phyloP scores from a whole-genome alignment of 2,329 filamentous ascomycete genomes.

The Herpotrichia juniperi region DNA sequence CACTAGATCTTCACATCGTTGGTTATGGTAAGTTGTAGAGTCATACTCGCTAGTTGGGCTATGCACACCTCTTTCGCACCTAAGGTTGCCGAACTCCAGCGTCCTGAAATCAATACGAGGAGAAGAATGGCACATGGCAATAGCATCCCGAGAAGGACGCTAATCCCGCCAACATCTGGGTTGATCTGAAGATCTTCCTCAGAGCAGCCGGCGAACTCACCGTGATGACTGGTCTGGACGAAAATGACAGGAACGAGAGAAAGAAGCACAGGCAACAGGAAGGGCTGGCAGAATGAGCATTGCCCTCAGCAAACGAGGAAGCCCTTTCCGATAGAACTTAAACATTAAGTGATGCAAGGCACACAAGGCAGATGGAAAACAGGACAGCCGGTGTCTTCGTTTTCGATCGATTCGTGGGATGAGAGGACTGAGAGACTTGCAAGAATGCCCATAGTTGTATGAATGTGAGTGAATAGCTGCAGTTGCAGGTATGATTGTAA shows the following conservation, averaged over 20 bases:
- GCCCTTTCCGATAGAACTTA: not conserved
- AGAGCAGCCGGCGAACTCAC: not conserved
- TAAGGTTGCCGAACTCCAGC: not conserved
- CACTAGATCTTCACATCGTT: not conserved
- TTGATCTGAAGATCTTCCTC: not conserved
- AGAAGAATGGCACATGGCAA: not conserved
- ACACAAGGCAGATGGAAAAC: not conserved
- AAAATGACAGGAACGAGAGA: not conserved
- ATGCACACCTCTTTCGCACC: not conserved
- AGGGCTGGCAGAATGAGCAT: not conserved
- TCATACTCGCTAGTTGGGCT: not conserved
- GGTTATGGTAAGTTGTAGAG: not conserved
- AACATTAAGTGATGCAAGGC: not conserved
- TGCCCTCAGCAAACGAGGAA: not conserved
- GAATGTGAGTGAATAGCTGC: too few species aligned
- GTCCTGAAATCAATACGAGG: not conserved
- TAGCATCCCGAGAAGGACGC: not conserved
- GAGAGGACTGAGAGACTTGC: too few species aligned
- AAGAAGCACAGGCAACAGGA: not conserved
- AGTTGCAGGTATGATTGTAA: too few species aligned
- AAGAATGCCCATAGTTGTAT: too few species aligned
- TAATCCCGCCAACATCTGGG: not conserved
- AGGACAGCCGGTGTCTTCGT: too few species aligned
- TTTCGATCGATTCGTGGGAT: too few species aligned
- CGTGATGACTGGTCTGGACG: not conserved